These are phyloP conservation scores for Suillus spraguei DNA, from an alignment of 768 basidiomycete genomes.

Conservation along the genomic window DNA sequence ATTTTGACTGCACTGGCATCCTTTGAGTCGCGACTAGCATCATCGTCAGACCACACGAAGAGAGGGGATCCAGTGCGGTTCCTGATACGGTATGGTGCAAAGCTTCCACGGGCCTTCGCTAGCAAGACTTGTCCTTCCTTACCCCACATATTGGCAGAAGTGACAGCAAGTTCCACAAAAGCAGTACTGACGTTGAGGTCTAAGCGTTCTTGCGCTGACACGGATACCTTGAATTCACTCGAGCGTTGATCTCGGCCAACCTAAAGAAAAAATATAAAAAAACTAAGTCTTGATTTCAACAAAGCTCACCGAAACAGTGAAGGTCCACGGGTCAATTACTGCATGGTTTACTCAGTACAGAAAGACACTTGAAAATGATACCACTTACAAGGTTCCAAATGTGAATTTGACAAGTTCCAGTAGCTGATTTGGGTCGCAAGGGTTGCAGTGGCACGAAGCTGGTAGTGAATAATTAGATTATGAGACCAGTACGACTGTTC, in stretches of 20 bases:
- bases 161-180: constrained; percentile 83
- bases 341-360: constrained; percentile 16
- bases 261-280: constrained; percentile 41
- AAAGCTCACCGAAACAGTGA: constrained; percentile 63
- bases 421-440: constrained; percentile 86
- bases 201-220: constrained; percentile 80
- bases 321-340: constrained; percentile 98
- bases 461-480: neutral
- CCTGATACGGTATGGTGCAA: constrained; percentile 90
- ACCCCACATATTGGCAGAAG: constrained; percentile 71
- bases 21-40: constrained; percentile 49
- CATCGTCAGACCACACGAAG: constrained; percentile 82
- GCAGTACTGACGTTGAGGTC: constrained; percentile 91
- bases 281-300: constrained; percentile 2
- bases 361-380: constrained; percentile 8
- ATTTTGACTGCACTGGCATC: constrained; percentile 61
- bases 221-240: constrained; percentile 55
- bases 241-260: constrained; percentile 51
- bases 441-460: constrained; percentile 86
- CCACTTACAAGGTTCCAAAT: constrained; percentile 90
- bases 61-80: constrained; percentile 91
- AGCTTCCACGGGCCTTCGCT: constrained; percentile 80
- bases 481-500: neutral
- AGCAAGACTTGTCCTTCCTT: constrained; percentile 72
- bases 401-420: constrained; percentile 96